phyloP scores from a whole-genome alignment of 768 basidiomycete species.

The Kwoniella heveanensis region DNA sequence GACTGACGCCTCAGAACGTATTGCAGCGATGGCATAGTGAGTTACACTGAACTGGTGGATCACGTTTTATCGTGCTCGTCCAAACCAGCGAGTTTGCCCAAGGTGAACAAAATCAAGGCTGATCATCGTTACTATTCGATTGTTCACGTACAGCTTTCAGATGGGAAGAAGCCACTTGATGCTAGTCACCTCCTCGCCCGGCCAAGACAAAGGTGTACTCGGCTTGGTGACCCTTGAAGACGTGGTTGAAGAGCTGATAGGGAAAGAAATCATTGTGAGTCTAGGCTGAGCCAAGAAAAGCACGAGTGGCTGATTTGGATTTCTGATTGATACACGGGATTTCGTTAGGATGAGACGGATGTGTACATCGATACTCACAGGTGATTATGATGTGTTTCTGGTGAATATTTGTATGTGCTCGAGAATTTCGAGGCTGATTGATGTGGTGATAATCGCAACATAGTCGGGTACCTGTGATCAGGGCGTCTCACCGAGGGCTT shows the following conservation, averaged over 20 bases:
- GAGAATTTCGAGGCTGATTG: background rate
- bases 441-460: no score
- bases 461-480: constrained; percentile 48
- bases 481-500: constrained; percentile 27
- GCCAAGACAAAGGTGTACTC: constrained; percentile 32
- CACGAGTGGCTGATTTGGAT: background rate
- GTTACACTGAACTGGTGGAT: constrained; percentile 6
- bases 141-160: constrained; percentile 45
- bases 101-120: no score
- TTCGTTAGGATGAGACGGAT: constrained; percentile 46
- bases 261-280: constrained; percentile 48
- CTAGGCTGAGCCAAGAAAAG: no score
- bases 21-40: constrained; percentile 44
- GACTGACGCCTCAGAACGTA: no score
- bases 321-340: no score
- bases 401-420: no score
- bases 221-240: constrained; percentile 53
- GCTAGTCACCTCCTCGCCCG: constrained; percentile 39
- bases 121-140: no score
- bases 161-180: constrained; percentile 51
- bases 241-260: constrained; percentile 52
- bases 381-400: constrained; percentile 21
- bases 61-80: no score
- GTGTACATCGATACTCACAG: constrained; percentile 49
- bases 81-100: no score